A percentile compares a stretch with the other conserved stretches of the same genome.
These are phyloP conservation scores for Coemansia sp. DNA, from an alignment of 192 early-diverging fungal genomes.

Conservation along the genomic window DNA sequence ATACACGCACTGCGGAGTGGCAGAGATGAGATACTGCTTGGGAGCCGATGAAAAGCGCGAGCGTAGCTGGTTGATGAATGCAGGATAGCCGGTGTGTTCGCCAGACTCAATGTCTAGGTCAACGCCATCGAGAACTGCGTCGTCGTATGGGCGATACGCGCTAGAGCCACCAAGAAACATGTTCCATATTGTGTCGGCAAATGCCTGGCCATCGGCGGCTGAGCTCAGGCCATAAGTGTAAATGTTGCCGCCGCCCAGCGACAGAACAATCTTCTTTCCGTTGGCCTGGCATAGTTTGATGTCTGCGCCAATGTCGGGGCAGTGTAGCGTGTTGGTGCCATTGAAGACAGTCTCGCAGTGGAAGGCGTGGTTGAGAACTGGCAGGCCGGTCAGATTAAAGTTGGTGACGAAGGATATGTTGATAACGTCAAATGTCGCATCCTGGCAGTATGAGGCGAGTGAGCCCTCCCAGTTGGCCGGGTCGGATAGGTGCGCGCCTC, in stretches of 20 bases:
- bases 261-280: constrained; percentile 77
- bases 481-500: constrained; percentile 52
- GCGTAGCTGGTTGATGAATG: constrained; percentile 63
- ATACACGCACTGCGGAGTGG: constrained; percentile 76
- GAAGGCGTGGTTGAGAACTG: constrained; percentile 72
- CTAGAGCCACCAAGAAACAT: constrained; percentile 71
- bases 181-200: constrained; percentile 78
- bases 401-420: constrained; percentile 68
- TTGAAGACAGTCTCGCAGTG: constrained; percentile 64
- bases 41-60: constrained; percentile 47
- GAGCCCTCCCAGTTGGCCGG: constrained; percentile 49
- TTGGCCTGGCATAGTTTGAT: constrained; percentile 72
- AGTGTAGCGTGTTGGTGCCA: constrained; percentile 66
- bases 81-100: constrained; percentile 56
- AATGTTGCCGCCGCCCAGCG: constrained; percentile 70
- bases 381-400: constrained; percentile 61
- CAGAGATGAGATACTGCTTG: constrained; percentile 65
- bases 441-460: constrained; percentile 63
- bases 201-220: constrained; percentile 56
- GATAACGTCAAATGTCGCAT: constrained; percentile 58
- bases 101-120: constrained; percentile 76
- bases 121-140: constrained; percentile 74
- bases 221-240: constrained; percentile 63
- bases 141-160: constrained; percentile 67
- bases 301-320: constrained; percentile 68